These are phyloP conservation scores for Aspergillus sp. DNA, from an alignment of 2,329 filamentous ascomycete species.

Conservation along the genomic window DNA sequence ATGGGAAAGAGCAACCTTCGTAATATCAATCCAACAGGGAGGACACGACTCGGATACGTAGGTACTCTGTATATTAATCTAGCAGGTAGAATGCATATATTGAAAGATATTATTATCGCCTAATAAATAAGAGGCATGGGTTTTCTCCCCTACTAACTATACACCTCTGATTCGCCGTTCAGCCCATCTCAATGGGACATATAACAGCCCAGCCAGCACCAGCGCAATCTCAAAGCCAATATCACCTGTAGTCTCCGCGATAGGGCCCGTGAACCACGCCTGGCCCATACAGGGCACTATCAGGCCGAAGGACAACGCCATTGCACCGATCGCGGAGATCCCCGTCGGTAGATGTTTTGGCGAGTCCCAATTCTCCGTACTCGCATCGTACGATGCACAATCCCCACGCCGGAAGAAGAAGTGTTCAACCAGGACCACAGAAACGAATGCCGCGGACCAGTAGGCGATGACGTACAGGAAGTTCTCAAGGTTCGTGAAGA, in stretches of 20 bases:
- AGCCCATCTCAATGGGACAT: constrained; percentile 1
- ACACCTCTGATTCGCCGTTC: background rate
- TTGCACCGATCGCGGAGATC: background rate
- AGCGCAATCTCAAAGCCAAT: constrained; percentile 13
- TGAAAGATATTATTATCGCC: background rate
- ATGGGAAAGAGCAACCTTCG: too few relatives aligned
- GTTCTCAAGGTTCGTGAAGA: constrained; percentile 9
- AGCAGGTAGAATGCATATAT: too few relatives aligned
- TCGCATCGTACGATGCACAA: background rate
- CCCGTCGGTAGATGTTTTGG: background rate
- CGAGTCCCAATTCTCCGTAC: background rate
- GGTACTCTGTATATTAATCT: too few relatives aligned
- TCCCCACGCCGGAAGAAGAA: background rate
- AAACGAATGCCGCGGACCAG: constrained; percentile 9
- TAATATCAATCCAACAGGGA: too few relatives aligned
- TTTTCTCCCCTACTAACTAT: background rate
- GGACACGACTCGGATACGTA: too few relatives aligned
- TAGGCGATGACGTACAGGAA: constrained; percentile 12
- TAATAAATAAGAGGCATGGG: background rate
- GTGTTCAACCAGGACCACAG: constrained; percentile 1
- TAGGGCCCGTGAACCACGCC: constrained; percentile 9
- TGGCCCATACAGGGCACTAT: constrained; percentile 11
- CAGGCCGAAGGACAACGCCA: constrained; percentile 3
- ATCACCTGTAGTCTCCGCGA: constrained; percentile 13
- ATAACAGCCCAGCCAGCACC: constrained; percentile 1